Percentiles rank a stretch among this genome's conserved stretches.
Conservation (phyloP, 2,329 filamentous ascomycete species). For the Cladosporium sp. region DNA sequence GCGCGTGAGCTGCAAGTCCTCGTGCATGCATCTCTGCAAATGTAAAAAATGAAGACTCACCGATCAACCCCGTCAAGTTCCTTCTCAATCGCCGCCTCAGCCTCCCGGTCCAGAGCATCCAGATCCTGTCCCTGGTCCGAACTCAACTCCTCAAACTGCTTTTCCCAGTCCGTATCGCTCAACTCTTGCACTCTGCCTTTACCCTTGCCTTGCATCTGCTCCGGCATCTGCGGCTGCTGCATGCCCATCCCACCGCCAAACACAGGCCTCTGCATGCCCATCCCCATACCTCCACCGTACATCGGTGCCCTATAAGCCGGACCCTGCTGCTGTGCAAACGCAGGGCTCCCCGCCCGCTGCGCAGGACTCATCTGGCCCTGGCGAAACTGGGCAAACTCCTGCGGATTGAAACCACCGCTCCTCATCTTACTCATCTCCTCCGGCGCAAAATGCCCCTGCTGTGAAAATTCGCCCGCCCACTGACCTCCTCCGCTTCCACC, state of each 20-base stretch:
- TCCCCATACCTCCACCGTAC: conserved; percentile 54
- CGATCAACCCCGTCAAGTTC: conserved; percentile 89
- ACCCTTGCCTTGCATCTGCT: conserved; percentile 63
- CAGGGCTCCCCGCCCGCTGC: conserved; percentile 61
- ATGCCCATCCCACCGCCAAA: conserved; percentile 55
- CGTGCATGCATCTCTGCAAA: background rate
- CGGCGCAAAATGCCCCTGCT: conserved; percentile 28
- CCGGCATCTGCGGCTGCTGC: conserved; percentile 36
- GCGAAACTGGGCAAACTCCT: conserved; percentile 86
- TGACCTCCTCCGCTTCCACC: conserved; percentile 25
- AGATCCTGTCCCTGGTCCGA: conserved; percentile 58
- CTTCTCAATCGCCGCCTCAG: conserved; percentile 74
- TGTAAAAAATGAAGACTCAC: conserved; percentile 55
- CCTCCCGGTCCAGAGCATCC: conserved; percentile 58
- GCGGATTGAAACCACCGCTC: conserved; percentile 64
- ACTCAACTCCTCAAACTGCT: conserved; percentile 89
- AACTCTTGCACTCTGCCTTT: conserved; percentile 83
- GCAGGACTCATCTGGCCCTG: conserved; percentile 64
- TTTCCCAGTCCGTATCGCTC: conserved; percentile 92
- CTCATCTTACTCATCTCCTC: conserved; percentile 24
- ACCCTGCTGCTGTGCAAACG: conserved; percentile 32
- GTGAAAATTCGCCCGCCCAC: conserved; percentile 37
- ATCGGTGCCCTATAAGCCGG: conserved; percentile 60
- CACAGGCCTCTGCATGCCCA: conserved; percentile 40
- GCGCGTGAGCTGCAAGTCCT: conserved; percentile 16